A percentile compares a stretch with the other conserved stretches of the same genome.
Conservation (phyloP, 495 filamentous ascomycete species). For the Penicillium roqueforti region DNA sequence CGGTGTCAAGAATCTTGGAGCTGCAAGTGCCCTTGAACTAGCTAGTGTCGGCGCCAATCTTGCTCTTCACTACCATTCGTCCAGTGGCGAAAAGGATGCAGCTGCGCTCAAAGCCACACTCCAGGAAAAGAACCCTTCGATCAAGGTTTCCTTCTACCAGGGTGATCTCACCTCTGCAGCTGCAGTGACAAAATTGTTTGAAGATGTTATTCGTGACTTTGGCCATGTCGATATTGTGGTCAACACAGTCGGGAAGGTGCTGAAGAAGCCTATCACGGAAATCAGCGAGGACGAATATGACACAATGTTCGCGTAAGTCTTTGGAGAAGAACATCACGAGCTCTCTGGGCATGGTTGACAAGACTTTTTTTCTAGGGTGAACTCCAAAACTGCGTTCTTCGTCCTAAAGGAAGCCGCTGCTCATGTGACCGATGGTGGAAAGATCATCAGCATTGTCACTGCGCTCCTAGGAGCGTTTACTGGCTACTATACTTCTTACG, state of each 20-base stretch:
- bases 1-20: constrained; percentile 37
- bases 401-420: constrained; percentile 32
- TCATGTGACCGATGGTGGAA: constrained; percentile 31
- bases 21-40: constrained; percentile 26
- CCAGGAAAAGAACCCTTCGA: constrained; percentile 25
- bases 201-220: constrained; percentile 26
- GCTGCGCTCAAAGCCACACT: constrained; percentile 24
- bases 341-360: too few species aligned
- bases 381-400: constrained; percentile 36
- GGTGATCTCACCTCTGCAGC: constrained; percentile 29
- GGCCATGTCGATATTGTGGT: constrained; percentile 51
- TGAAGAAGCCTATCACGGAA: constrained; percentile 45
- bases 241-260: constrained; percentile 48
- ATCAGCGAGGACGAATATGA: constrained; percentile 50
- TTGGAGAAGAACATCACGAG: background rate
- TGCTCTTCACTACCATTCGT: constrained; percentile 34
- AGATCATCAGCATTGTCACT: constrained; percentile 36
- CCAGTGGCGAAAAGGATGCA: constrained; percentile 24
- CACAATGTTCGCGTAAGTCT: constrained; percentile 35
- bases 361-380: constrained; percentile 4
- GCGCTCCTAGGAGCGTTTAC: constrained; percentile 35
- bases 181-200: constrained; percentile 30
- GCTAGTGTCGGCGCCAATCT: constrained; percentile 27
- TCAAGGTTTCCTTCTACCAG: constrained; percentile 30
- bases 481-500: constrained; percentile 37